Base-by-base conservation (phyloP, 768 basidiomycete genomes). In the Lactarius evosmus region DNA sequence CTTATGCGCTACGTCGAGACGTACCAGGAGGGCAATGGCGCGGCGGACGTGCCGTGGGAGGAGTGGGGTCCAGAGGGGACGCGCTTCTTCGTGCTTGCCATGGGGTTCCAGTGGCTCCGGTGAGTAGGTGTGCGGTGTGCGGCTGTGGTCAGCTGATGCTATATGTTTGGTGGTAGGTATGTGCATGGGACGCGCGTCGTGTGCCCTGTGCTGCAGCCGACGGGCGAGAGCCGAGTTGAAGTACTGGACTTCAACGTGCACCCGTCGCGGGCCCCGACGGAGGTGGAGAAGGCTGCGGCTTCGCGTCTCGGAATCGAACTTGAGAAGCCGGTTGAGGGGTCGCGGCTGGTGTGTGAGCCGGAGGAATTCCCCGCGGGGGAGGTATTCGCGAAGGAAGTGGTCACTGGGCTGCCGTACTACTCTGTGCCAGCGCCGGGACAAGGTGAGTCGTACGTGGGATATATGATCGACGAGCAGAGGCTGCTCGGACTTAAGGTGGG, bases 131-230 rank as follows among this genome's bases (percentile, higher is more conserved):
- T 9, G 27, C 11, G 22, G 1, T 25, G 5, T 4, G 29, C 4
- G 27, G 32, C n/a, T 32, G 52, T 7, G 60, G 3, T 19, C 7
- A n/a, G 32, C n/a, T 52, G 32, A 22, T 22, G 22, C 11, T 16
- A 22, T 3, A 9, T 12, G 27, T n/a, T n/a, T n/a, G n/a, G n/a
- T 6, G 49, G 19, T 17, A 64, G 66, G 5, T 67, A 79, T n/a
- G 76, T 79, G 1, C 78, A 81, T n/a, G 80, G 78, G 4, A 67
- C 73, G 36, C 74, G 79, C 12, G 72, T 79, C 27, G 75, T 76
- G 8, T 66, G 77, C 33, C 69, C 71, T 1, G 57, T 36, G 14
- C 36, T 69, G 22, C 51, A 64, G 11, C 51, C 68, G 4, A 61
- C 53, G 38, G 69, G 56, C 1, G 22, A 55, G 55, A 54, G 63